A percentile compares a stretch with the other conserved stretches of the same genome.
Conservation (phyloP, 176 grass and related monocot genomes). For the Oryza brachyantha region DNA sequence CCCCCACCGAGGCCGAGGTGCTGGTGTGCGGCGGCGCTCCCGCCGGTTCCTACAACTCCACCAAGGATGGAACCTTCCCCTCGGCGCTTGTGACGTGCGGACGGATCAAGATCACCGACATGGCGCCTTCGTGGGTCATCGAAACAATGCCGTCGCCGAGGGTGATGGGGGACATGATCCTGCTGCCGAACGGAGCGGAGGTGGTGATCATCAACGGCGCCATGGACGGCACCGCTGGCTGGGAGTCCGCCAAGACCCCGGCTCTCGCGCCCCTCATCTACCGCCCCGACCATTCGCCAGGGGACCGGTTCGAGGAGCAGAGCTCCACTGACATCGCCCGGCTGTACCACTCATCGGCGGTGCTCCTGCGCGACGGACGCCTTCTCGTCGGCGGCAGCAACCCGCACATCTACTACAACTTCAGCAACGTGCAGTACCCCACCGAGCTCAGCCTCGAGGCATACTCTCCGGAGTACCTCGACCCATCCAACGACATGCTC, state of each 20-base stretch:
- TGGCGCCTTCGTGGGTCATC: slow-evolving; percentile 52
- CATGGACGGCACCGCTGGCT: slow-evolving; percentile 56
- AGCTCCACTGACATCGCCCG: slow-evolving; percentile 39
- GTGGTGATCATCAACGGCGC: slow-evolving; percentile 76
- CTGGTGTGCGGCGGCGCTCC: slow-evolving; percentile 79
- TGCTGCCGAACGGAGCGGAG: slow-evolving; percentile 67
- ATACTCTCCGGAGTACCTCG: slow-evolving; percentile 75
- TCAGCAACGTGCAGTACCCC: slow-evolving; percentile 60
- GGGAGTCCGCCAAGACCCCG: slow-evolving; percentile 51
- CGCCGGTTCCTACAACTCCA: slow-evolving; percentile 46
- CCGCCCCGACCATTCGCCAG: slow-evolving; percentile 23
- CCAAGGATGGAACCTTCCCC: slow-evolving; percentile 24
- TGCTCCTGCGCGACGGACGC: slow-evolving; percentile 70
- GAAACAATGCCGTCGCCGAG: slow-evolving; percentile 77
- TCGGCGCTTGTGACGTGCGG: slow-evolving; percentile 60
- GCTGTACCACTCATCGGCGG: slow-evolving; percentile 65
- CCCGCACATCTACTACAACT: slow-evolving; percentile 76
- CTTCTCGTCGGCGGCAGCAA: slow-evolving; percentile 79
- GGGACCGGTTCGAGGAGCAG: slow-evolving; percentile 54
- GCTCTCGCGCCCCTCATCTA: slow-evolving; percentile 49
- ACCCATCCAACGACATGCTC: slow-evolving; percentile 30
- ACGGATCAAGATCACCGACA: slow-evolving; percentile 76
- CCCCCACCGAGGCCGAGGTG: slow-evolving; percentile 63
- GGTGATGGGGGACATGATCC: slow-evolving; percentile 86
- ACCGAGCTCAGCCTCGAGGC: slow-evolving; percentile 81